phyloP scores from a whole-genome alignment of 352 stramenopile genomes.

The Globisporangium cylindrosporum region DNA sequence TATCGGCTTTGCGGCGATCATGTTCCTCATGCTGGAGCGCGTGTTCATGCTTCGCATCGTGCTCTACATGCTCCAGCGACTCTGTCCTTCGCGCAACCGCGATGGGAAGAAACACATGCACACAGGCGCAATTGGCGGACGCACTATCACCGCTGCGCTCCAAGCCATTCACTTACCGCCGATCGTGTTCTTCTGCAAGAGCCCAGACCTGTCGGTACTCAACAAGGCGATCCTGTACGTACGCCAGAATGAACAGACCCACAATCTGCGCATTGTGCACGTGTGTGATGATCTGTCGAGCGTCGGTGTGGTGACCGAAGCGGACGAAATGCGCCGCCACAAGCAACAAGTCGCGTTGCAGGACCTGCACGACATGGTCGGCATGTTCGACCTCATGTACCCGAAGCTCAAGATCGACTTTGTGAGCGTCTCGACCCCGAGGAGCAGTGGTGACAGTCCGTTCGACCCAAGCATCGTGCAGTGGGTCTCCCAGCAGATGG shows the following conservation, averaged over 20 bases:
- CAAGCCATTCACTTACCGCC: slow-evolving; percentile 72
- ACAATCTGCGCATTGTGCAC: slow-evolving; percentile 90
- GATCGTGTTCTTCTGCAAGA: slow-evolving; percentile 92
- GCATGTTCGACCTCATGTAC: slow-evolving; percentile 89
- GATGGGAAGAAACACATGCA: slow-evolving; percentile 29
- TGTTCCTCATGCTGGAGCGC: slow-evolving; percentile 82
- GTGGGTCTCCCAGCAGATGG: slow-evolving; percentile 74
- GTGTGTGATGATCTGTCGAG: slow-evolving; percentile 44
- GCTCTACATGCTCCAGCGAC: slow-evolving; percentile 56
- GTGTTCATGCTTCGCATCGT: slow-evolving; percentile 74
- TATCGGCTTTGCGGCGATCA: slow-evolving; percentile 56
- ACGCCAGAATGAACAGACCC: slow-evolving; percentile 89
- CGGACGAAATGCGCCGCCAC: slow-evolving; percentile 31
- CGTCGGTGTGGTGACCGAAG: slow-evolving; percentile 32
- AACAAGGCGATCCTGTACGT: slow-evolving; percentile 96
- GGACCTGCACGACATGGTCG: slow-evolving; percentile 74
- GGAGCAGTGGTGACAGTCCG: slow-evolving; percentile 30
- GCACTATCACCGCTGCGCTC: slow-evolving; percentile 61
- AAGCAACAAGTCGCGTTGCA: slow-evolving; percentile 39
- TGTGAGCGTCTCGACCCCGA: slow-evolving; percentile 39
- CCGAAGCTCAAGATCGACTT: slow-evolving; percentile 92
- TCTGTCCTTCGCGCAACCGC: slow-evolving; percentile 49
- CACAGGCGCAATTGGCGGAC: slow-evolving; percentile 61
- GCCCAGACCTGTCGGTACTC: slow-evolving; percentile 78
- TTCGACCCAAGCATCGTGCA: slow-evolving; percentile 86